Base-by-base conservation (phyloP, 2,329 filamentous ascomycete genomes). In the Pestalotiopsis sp. region DNA sequence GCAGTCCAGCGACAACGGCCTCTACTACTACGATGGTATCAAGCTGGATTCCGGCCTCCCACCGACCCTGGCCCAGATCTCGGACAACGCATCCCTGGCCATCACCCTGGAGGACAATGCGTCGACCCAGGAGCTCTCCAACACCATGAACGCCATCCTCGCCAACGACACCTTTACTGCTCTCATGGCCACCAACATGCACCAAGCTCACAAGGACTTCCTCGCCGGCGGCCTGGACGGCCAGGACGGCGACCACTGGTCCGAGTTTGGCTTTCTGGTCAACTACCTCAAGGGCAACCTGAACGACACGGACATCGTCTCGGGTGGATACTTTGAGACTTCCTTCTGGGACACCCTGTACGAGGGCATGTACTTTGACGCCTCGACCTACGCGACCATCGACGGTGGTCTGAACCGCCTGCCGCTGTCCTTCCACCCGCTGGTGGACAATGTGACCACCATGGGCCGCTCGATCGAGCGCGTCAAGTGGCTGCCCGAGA, bases 321-420 rank as follows among this genome's bases (percentile, higher is more conserved):
- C 72, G 36, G 83, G 83, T 1, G 84, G 83, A 6, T 81, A 79
- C 23, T 77, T 82, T 2, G 79, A 78, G 0, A 78, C 79, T 9
- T 80, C 82, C 9, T 83, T 82, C 64, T 90, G 89, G 78, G 81
- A 84, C 62, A 64, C 77, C 72, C 75, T 86, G 14, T 88, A 89
- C 71, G 89, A 91, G 2, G 80, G 80, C 4, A 81, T 88, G 4
- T 92, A 91, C 77, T 91, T 91, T 75, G 74, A 77, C 1, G 89
- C 89, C 0, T 86, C 86, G 0, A 82, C 83, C 4, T 92, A 87
- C 88, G 82, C 81, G n/a, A 92, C 90, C 3, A 91, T 92, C 70
- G 87, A 92, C 73, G 83, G 83, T 64, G 77, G 79, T 5, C 73
- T 84, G 41, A 87, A 85, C 69, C 85, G 86, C 0, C 83, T 93